Conservation (phyloP, 2,329 filamentous ascomycete species). For the Macrophomina tecta region DNA sequence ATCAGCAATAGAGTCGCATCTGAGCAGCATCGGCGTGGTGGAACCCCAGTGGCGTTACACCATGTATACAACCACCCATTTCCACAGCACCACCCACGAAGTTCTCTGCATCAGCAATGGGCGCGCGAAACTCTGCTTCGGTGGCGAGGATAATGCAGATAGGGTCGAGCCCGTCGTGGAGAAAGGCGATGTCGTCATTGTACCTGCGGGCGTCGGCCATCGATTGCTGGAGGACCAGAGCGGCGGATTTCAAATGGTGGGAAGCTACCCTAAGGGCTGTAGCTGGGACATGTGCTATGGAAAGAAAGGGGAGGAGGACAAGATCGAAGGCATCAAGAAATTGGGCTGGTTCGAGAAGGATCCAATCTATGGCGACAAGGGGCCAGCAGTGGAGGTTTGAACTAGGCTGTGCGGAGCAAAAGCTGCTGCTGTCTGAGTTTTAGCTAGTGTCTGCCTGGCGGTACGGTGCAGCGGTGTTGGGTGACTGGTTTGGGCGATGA, state of each 20-base stretch:
- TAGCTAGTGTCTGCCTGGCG: not conserved
- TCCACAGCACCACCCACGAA: constrained; percentile 72
- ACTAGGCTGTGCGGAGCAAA: not conserved
- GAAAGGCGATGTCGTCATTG: constrained; percentile 67
- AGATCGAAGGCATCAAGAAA: constrained; percentile 54
- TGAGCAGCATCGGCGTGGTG: constrained; percentile 61
- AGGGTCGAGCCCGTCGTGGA: constrained; percentile 62
- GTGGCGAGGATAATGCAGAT: constrained; percentile 65
- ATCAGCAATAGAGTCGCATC: constrained; percentile 62
- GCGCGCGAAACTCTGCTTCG: constrained; percentile 68
- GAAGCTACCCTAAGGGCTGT: constrained; percentile 64
- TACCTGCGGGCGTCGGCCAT: constrained; percentile 71
- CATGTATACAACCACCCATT: constrained; percentile 71
- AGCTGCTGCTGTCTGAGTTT: constrained; percentile 3
- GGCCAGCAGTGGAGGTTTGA: constrained; percentile 56
- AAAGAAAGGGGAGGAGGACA: constrained; percentile 60
- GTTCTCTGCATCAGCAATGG: constrained; percentile 67
- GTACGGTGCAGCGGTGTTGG: not conserved
- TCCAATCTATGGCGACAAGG: constrained; percentile 64
- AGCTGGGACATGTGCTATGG: constrained; percentile 78
- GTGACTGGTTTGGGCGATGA: constrained; percentile 4
- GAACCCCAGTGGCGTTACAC: constrained; percentile 70
- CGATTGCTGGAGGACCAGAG: constrained; percentile 63
- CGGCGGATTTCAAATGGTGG: constrained; percentile 69
- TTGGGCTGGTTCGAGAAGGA: constrained; percentile 66